These are phyloP conservation scores for Dalbergia oliveri DNA, from an alignment of 306 rosid genomes.

Conservation along the genomic window DNA sequence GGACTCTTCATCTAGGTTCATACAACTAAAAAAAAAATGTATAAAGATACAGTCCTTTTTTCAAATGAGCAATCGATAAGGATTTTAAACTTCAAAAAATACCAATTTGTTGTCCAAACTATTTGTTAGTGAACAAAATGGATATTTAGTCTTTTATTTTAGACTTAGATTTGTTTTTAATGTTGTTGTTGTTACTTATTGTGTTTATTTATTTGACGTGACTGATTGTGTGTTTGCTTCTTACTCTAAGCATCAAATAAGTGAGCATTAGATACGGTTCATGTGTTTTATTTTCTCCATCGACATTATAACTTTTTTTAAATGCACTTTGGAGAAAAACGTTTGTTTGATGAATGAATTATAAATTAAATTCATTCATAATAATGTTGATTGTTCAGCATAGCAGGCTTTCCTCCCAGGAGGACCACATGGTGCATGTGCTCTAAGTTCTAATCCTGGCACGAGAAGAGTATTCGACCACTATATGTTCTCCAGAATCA, in stretches of 20 bases:
- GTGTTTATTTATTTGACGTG: too few species aligned
- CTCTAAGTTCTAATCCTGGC: conserved; percentile 41
- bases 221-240: neutral
- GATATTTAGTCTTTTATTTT: neutral
- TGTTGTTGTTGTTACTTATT: neutral
- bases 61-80: too few species aligned
- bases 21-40: too few species aligned
- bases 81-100: too few species aligned
- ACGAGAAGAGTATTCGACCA: conserved; percentile 48
- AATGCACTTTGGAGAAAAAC: neutral
- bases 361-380: neutral
- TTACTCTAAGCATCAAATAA: neutral
- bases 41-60: too few species aligned
- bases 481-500: conserved; percentile 18
- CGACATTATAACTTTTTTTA: conserved; percentile 5
- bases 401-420: neutral
- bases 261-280: conserved; percentile 10
- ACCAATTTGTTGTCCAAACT: too few species aligned
- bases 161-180: neutral
- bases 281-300: neutral
- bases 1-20: too few species aligned
- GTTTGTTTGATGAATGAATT: neutral
- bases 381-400: conserved; percentile 26
- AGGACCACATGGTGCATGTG: conserved; percentile 60
- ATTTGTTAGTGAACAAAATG: too few species aligned